phyloP scores from a whole-genome alignment of 2,329 filamentous ascomycete species.

The Macrophomina phaseolina region DNA sequence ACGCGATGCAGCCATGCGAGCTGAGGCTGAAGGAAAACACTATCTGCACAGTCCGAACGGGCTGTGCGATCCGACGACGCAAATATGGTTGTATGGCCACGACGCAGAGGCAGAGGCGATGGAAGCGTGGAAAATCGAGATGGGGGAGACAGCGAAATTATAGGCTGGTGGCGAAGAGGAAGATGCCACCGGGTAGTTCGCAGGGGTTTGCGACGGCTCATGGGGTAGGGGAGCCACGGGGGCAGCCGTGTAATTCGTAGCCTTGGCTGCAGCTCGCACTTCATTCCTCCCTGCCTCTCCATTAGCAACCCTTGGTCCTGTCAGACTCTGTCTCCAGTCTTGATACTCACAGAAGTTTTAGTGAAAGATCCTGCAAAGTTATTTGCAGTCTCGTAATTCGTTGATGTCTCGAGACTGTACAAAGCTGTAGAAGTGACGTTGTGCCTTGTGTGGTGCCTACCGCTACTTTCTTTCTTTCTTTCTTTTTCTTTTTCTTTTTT shows the following conservation, averaged over 20 bases:
- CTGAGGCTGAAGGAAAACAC: conserved; percentile 11
- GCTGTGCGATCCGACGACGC: conserved; percentile 15
- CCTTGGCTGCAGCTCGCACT: conserved; percentile 2
- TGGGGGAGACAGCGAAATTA: not conserved
- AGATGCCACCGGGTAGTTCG: not conserved
- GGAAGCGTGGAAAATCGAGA: conserved; percentile 32
- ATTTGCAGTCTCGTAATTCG: too few species aligned
- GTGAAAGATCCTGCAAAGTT: too few species aligned
- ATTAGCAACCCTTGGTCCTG: too few species aligned
- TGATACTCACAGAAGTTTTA: too few species aligned
- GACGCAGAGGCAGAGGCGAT: conserved; percentile 18
- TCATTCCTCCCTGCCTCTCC: not conserved
- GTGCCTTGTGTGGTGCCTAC: too few species aligned
- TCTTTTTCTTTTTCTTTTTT: too few species aligned
- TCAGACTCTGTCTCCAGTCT: not conserved
- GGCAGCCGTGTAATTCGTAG: not conserved
- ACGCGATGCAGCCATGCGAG: conserved; percentile 33
- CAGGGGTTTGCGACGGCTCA: not conserved
- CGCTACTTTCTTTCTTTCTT: too few species aligned
- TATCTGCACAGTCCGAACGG: conserved; percentile 18
- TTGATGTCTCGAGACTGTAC: too few species aligned
- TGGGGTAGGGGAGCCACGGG: not conserved
- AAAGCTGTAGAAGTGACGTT: too few species aligned
- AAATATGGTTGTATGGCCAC: conserved; percentile 11
- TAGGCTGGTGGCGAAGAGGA: not conserved